Conservation (phyloP, 2,329 filamentous ascomycete genomes). For the Neofusicoccum ribis region DNA sequence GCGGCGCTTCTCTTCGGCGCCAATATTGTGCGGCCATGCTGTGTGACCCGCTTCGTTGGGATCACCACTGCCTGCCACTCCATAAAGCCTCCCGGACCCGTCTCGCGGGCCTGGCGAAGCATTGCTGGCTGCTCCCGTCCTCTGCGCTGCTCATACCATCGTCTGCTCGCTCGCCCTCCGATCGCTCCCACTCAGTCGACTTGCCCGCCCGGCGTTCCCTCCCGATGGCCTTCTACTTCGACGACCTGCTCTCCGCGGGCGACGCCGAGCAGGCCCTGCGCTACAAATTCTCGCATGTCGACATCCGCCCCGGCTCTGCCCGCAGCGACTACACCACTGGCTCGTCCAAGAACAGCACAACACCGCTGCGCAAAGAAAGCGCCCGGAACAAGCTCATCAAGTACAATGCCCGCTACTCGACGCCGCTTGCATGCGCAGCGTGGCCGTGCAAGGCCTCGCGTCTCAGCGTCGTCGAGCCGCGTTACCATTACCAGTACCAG, state of each 20-base stretch:
- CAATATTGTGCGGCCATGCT: neutral
- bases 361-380: neutral
- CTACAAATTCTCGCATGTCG: constrained; percentile 6
- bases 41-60: neutral
- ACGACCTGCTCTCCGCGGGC: constrained; percentile 9
- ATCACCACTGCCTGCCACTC: neutral
- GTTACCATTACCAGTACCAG: neutral
- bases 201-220: neutral
- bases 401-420: constrained; percentile 12
- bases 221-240: constrained; percentile 18
- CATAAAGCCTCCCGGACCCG: neutral
- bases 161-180: too few relatives aligned
- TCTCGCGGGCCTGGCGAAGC: neutral
- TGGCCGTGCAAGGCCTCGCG: constrained; percentile 4
- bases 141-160: neutral
- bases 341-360: neutral
- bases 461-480: neutral
- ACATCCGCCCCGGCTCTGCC: neutral
- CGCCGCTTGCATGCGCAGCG: constrained; percentile 1
- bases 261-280: constrained; percentile 15
- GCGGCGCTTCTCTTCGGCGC: constrained; percentile 2
- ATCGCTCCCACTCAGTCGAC: too few relatives aligned
- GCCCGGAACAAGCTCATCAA: constrained; percentile 8
- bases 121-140: neutral
- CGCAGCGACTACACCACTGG: neutral